Conservation (phyloP, 805 yeast genomes). For the Yamadazyma tumulicola region DNA sequence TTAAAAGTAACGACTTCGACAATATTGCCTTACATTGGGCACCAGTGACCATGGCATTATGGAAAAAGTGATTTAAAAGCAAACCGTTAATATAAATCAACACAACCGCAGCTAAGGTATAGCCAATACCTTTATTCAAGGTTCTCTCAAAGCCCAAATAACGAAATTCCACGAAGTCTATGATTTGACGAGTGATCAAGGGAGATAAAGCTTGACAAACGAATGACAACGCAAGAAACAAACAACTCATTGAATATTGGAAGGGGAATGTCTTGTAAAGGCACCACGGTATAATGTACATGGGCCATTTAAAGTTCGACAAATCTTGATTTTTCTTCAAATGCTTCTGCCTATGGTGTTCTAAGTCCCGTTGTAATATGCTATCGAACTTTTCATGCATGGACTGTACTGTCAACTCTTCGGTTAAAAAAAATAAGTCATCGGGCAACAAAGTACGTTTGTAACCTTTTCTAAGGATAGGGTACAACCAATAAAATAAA, state of each 20-base stretch:
- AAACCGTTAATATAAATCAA: constrained; percentile 48
- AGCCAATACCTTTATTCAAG: constrained; percentile 67
- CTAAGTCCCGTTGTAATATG: constrained; percentile 20
- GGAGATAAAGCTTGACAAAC: constrained; percentile 57
- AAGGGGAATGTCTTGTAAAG: constrained; percentile 48
- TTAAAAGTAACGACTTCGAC: constrained; percentile 36
- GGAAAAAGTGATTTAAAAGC: constrained; percentile 40
- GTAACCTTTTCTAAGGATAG: constrained; percentile 39
- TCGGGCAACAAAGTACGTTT: constrained; percentile 33
- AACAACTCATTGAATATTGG: constrained; percentile 39
- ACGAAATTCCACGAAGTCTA: constrained; percentile 56
- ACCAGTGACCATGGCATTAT: constrained; percentile 41
- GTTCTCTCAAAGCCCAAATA: constrained; percentile 34
- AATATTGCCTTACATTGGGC: constrained; percentile 38
- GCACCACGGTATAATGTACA: constrained; percentile 37
- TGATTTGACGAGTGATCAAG: constrained; percentile 59
- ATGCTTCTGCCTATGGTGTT: constrained; percentile 18
- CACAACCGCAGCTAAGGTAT: constrained; percentile 63
- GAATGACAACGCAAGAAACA: constrained; percentile 46
- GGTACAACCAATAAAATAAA: constrained; percentile 39
- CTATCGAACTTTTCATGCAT: constrained; percentile 29
- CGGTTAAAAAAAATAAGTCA: constrained; percentile 36
- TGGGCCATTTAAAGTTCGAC: constrained; percentile 38
- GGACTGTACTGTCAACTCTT: constrained; percentile 31
- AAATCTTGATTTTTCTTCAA: constrained; percentile 15